phyloP scores from a whole-genome alignment of 2,329 filamentous ascomycete genomes.

The Hymenoscyphus occultus region DNA sequence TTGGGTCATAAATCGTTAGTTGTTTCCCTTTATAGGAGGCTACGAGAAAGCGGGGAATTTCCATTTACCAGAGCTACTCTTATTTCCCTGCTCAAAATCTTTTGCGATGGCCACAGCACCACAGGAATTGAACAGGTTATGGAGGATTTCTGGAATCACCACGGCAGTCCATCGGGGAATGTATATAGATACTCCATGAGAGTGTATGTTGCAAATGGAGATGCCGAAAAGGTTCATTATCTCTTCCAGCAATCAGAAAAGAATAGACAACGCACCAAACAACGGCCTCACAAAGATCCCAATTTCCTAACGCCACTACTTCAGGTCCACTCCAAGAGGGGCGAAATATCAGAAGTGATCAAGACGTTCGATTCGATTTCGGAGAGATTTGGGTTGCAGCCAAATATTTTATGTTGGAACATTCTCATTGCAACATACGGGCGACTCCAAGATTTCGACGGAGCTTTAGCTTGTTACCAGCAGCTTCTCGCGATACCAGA shows the following conservation, averaged over 20 bases:
- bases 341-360: conserved; percentile 58
- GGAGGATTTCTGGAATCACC: conserved; percentile 38
- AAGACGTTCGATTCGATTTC: conserved; percentile 61
- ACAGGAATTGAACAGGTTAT: conserved; percentile 39
- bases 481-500: conserved; percentile 47
- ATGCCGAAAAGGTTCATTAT: conserved; percentile 42
- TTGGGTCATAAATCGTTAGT: conserved; percentile 23
- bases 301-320: conserved; percentile 55
- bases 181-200: conserved; percentile 38
- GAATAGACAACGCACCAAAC: conserved; percentile 4
- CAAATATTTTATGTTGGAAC: conserved; percentile 68
- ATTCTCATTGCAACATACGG: conserved; percentile 70
- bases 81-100: conserved; percentile 33
- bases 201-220: conserved; percentile 45
- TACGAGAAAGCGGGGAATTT: conserved; percentile 17
- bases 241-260: conserved; percentile 42
- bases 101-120: conserved; percentile 34
- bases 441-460: conserved; percentile 63
- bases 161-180: conserved; percentile 29
- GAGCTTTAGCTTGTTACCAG: conserved; percentile 62
- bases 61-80: conserved; percentile 27
- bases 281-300: conserved; percentile 12
- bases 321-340: conserved; percentile 67
- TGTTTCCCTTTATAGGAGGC: conserved; percentile 27
- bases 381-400: conserved; percentile 52